Base-by-base conservation (phyloP, 2,329 filamentous ascomycete genomes). In the Phyllosticta citribraziliensis region DNA sequence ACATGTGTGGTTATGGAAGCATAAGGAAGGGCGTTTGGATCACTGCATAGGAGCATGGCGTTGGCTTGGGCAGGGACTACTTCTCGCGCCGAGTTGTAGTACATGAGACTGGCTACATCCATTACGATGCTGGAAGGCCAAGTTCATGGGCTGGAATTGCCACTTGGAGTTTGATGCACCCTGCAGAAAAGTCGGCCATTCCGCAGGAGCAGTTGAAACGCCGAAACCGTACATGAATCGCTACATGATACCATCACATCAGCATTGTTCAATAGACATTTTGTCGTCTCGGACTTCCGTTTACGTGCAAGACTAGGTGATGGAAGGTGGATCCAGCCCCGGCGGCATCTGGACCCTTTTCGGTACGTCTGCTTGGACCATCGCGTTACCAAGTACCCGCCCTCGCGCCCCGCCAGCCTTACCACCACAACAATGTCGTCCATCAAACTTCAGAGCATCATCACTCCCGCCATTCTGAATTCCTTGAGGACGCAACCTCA, bases 381-480 rank as follows among this genome's bases (percentile, higher is more conserved):
- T 47, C 40, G 40, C 40, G 40, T 47, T 47, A 22, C 22, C 22
- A 3, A 22, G 12, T 19, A 22, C 33, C 56, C n/a, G n/a, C n/a
- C n/a, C n/a, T n/a, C 47, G 50, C 24, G 53, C 50, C 20, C 52
- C 10, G 20, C 40, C 59, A 33, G 56, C 59, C 50, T 50, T 24
- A 40, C 33, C 53, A 56, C 55, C 50, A 25, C 54, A 52, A 57
- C 54, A 57, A 60, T 60, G 58, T 22, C 62, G 57, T 56, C 62
- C 19, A 30, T 57, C 27, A 51, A 59, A 22, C 33, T 66, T n/a
- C 65, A 69, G 5, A 61, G 70, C 25, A 63, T 77, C 55, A 63
- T 78, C 51, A 79, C 79, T 6, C 74, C 77, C 4, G 64, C 71
- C 2, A 67, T 82, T 12, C 68, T 82, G 10, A 68, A 72, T 5